These are phyloP conservation scores for Dissophora ornata DNA, from an alignment of 192 early-diverging fungal species.

Conservation along the genomic window DNA sequence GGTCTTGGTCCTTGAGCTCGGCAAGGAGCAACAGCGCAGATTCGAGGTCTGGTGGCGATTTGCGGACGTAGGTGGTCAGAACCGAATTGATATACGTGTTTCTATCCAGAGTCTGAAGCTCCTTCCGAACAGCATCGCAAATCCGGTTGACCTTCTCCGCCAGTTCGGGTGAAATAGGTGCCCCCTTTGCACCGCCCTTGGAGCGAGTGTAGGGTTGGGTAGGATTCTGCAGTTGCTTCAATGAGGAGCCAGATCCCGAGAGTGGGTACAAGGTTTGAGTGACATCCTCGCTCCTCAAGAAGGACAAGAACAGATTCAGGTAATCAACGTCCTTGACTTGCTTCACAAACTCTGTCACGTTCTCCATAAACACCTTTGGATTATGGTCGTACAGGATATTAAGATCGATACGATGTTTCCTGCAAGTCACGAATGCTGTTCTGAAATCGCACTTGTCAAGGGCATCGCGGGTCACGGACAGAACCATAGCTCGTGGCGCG, in stretches of 20 bases:
- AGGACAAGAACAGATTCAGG: slow-evolving; percentile 91
- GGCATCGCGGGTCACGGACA: slow-evolving; percentile 73
- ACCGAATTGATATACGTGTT: slow-evolving; percentile 80
- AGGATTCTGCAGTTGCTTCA: slow-evolving; percentile 12
- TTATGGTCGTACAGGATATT: slow-evolving; percentile 90
- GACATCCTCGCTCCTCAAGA: slow-evolving; percentile 86
- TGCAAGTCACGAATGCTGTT: slow-evolving; percentile 83
- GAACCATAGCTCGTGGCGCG: slow-evolving; percentile 87
- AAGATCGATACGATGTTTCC: slow-evolving; percentile 93
- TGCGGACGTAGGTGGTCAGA: slow-evolving; percentile 86
- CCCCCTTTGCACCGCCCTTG: slow-evolving; percentile 8
- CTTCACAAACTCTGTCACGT: slow-evolving; percentile 76
- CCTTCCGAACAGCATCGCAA: slow-evolving; percentile 74
- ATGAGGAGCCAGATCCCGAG: slow-evolving; percentile 18
- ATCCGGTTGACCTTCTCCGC: slow-evolving; percentile 78
- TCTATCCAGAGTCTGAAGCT: slow-evolving; percentile 65
- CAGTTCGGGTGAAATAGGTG: slow-evolving; percentile 15
- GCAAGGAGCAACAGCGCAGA: slow-evolving; percentile 78
- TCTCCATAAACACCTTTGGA: slow-evolving; percentile 72
- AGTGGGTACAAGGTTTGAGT: slow-evolving; percentile 81
- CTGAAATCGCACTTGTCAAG: slow-evolving; percentile 78
- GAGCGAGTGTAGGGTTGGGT: slow-evolving; percentile 2
- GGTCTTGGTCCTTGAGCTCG: slow-evolving; percentile 66
- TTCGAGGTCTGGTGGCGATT: slow-evolving; percentile 84
- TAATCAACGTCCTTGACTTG: slow-evolving; percentile 86